Evolutionary conservation across 2,329 filamentous ascomycete genomes (phyloP).

Genomic region (Pezicula radicicola): DNA sequence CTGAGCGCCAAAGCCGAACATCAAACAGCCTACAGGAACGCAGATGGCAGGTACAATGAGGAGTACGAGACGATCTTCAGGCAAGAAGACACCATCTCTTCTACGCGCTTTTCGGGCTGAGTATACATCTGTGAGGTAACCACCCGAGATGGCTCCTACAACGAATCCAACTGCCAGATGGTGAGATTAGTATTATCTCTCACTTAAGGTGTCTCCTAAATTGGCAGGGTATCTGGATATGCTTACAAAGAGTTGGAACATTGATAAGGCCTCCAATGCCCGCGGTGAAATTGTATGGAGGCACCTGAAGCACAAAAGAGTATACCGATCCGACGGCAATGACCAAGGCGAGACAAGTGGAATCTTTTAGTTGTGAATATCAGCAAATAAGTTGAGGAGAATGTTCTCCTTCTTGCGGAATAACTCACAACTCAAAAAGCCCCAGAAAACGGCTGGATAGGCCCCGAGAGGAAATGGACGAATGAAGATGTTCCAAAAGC

Average conservation of each 20-base stretch:
- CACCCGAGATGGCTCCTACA: slow-evolving; percentile 37
- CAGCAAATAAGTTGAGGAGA: no score
- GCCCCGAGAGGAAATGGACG: slow-evolving; percentile 2
- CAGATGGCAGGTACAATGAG: slow-evolving; percentile 37
- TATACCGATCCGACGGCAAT: no score
- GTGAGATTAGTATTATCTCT: no score
- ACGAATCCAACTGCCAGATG: slow-evolving; percentile 34
- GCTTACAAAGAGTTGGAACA: slow-evolving; percentile 1
- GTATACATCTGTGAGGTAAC: slow-evolving; percentile 39
- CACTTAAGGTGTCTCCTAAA: no score
- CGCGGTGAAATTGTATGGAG: slow-evolving; percentile 4
- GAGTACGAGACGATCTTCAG: slow-evolving; percentile 39
- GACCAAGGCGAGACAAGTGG: background rate
- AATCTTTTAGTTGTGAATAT: background rate
- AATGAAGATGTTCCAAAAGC: slow-evolving; percentile 1
- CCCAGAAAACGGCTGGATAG: slow-evolving; percentile 4
- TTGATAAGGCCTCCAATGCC: slow-evolving; percentile 5
- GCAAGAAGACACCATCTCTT: slow-evolving; percentile 41
- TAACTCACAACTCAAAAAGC: slow-evolving; percentile 4
- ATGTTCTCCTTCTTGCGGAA: background rate
- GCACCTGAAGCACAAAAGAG: background rate
- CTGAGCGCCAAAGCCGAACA: slow-evolving; percentile 42
- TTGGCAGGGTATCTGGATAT: background rate
- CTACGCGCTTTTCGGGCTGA: slow-evolving; percentile 36
- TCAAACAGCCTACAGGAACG: slow-evolving; percentile 38